Conservation (phyloP, 1,284 basidiomycete genomes). For the Wolfiporia cocos region DNA sequence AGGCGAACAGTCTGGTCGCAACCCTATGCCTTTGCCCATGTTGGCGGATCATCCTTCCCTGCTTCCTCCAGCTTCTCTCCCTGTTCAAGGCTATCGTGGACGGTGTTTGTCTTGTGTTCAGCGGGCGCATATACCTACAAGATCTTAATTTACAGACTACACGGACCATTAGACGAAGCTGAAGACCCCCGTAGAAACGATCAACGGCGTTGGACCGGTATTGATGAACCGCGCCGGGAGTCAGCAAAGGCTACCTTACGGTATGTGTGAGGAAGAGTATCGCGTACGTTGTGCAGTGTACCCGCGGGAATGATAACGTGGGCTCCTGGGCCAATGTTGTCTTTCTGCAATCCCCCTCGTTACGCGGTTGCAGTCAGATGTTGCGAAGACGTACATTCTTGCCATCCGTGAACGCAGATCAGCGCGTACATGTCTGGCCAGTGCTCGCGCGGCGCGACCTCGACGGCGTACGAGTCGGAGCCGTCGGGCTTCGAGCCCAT, state of each 20-base stretch:
- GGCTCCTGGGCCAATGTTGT: constrained; percentile 21
- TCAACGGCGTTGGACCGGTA: constrained; percentile 22
- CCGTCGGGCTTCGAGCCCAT: constrained; percentile 69
- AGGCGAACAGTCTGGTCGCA: no score
- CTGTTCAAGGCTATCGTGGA: constrained; percentile 22
- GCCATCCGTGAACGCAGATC: constrained; percentile 70
- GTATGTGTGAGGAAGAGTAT: no score
- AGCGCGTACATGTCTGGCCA: constrained; percentile 97
- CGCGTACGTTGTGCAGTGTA: constrained; percentile 24
- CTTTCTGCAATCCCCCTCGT: constrained; percentile 8
- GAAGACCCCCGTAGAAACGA: constrained; percentile 22
- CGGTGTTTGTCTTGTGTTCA: constrained; percentile 26
- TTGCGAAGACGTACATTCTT: constrained; percentile 14
- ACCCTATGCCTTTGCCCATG: constrained; percentile 22
- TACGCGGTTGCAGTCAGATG: background rate
- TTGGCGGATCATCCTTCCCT: constrained; percentile 26
- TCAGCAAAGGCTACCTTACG: constrained; percentile 1
- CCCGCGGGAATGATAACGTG: constrained; percentile 26
- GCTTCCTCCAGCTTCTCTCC: constrained; percentile 25
- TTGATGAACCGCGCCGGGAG: constrained; percentile 21
- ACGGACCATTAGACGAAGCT: background rate
- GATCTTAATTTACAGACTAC: background rate
- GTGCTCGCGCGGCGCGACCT: constrained; percentile 82
- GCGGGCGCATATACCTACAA: constrained; percentile 26
- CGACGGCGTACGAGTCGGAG: constrained; percentile 82